Conservation (phyloP, 495 filamentous ascomycete species). For the Stereocaulon alpinum region DNA sequence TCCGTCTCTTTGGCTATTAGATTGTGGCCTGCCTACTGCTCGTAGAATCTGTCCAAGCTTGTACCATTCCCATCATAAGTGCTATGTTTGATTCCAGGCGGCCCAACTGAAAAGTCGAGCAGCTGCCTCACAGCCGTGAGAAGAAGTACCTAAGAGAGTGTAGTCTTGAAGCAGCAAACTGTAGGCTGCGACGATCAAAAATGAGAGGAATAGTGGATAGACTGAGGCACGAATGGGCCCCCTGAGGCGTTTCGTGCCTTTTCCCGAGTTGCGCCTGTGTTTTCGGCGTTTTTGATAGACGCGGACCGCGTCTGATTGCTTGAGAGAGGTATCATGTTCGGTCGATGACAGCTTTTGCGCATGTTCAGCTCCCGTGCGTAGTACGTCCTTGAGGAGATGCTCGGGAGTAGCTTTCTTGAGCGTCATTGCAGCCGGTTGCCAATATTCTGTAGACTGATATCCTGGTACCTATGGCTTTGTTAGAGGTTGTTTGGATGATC, state of each 20-base stretch:
- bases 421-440: background rate
- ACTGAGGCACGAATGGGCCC: background rate
- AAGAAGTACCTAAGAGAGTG: background rate
- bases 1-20: background rate
- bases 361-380: background rate
- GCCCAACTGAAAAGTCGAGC: background rate
- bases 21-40: background rate
- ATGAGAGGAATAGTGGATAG: background rate
- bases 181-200: background rate
- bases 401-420: background rate
- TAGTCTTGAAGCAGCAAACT: background rate
- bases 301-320: too few relatives aligned
- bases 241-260: background rate
- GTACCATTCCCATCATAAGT: background rate
- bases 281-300: background rate
- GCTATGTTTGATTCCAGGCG: background rate
- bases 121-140: background rate
- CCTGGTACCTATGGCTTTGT: background rate
- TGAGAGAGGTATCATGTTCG: background rate
- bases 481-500: too few relatives aligned
- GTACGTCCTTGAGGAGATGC: background rate
- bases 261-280: background rate
- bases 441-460: background rate
- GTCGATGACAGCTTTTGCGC: background rate
- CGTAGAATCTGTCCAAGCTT: background rate